These are phyloP conservation scores for Diplocarpon mali DNA, from an alignment of 2,329 filamentous ascomycete species.

Conservation along the genomic window DNA sequence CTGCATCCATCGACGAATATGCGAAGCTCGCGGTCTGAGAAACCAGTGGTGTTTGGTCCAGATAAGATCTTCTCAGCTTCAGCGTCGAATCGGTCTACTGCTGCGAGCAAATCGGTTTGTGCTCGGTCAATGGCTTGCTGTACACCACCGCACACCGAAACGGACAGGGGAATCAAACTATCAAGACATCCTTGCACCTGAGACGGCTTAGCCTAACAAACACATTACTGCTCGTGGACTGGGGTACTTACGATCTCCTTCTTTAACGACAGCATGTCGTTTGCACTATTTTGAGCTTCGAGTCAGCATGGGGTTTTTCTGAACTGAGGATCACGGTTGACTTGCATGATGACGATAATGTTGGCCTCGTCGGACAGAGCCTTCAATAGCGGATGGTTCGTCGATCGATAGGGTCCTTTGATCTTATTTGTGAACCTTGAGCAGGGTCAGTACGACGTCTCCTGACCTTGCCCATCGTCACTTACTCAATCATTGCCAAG, in stretches of 20 bases:
- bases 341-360: slow-evolving; percentile 18
- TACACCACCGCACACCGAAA: neutral
- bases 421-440: slow-evolving; percentile 1
- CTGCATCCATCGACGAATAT: slow-evolving; percentile 7
- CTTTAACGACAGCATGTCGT: slow-evolving; percentile 20
- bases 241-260: slow-evolving; percentile 12
- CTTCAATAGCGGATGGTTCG: slow-evolving; percentile 9
- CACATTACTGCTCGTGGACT: no score
- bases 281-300: slow-evolving; percentile 5
- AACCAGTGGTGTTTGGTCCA: neutral
- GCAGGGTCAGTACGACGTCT: neutral
- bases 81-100: slow-evolving; percentile 5
- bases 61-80: slow-evolving; percentile 3
- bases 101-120: slow-evolving; percentile 2
- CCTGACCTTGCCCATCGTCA: neutral
- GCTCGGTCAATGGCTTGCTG: slow-evolving; percentile 8
- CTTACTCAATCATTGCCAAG: slow-evolving; percentile 16
- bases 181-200: slow-evolving; percentile 3
- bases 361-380: slow-evolving; percentile 18
- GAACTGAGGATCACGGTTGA: neutral
- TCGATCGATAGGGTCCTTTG: slow-evolving; percentile 9
- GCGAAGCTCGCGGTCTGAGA: slow-evolving; percentile 6
- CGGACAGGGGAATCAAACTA: slow-evolving; percentile 7
- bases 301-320: neutral
- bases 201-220: no score